Percentiles rank a stretch among this genome's conserved stretches.
These are phyloP conservation scores for Podospora pseudoanserina DNA, from an alignment of 495 filamentous ascomycete genomes.

Conservation along the genomic window DNA sequence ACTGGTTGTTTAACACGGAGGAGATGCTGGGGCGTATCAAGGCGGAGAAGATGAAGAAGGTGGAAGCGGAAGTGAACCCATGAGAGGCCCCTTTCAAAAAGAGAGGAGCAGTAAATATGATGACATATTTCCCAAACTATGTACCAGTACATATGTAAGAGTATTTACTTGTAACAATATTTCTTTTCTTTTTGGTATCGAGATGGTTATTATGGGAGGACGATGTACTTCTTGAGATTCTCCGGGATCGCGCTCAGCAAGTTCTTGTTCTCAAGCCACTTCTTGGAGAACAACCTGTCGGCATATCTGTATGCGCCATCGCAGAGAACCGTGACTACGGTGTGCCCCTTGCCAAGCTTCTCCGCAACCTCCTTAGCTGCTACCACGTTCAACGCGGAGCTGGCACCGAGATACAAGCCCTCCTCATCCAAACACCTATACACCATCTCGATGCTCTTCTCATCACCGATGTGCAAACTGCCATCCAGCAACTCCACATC, in stretches of 20 bases:
- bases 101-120: constrained; percentile 14
- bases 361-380: constrained; percentile 92
- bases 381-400: constrained; percentile 87
- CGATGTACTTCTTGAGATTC: constrained; percentile 86
- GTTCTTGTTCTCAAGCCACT: constrained; percentile 84
- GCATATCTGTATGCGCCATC: constrained; percentile 97
- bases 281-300: constrained; percentile 82
- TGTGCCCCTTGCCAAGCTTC: constrained; percentile 83
- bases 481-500: constrained; percentile 84
- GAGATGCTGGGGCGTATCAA: background rate
- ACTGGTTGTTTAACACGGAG: constrained; percentile 21
- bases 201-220: constrained; percentile 65
- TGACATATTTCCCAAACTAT: constrained; percentile 4
- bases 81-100: constrained; percentile 3
- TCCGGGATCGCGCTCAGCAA: constrained; percentile 78
- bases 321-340: constrained; percentile 88
- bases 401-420: constrained; percentile 92
- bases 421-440: constrained; percentile 97
- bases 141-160: constrained; percentile 17
- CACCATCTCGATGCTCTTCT: constrained; percentile 96
- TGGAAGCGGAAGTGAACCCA: background rate
- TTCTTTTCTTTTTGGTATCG: background rate
- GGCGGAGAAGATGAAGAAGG: background rate
- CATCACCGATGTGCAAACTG: constrained; percentile 81
- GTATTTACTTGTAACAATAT: constrained; percentile 23